phyloP scores from a whole-genome alignment of 2,329 filamentous ascomycete species.

The Diaporthe ampelina region DNA sequence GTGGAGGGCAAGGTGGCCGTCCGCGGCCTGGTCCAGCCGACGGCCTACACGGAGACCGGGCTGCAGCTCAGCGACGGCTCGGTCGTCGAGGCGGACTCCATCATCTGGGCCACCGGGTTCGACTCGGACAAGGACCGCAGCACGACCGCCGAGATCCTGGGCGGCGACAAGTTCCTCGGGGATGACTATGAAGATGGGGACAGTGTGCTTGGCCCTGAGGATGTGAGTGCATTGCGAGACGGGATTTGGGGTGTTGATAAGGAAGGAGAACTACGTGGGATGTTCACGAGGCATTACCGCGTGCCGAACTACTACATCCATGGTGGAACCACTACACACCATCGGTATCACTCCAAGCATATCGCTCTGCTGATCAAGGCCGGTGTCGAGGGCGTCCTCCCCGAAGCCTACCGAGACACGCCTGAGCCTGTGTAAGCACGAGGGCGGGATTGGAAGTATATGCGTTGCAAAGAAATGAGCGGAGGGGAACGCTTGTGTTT shows the following conservation, averaged over 20 bases:
- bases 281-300: conserved; percentile 54
- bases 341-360: conserved; percentile 52
- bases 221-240: conserved; percentile 52
- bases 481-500: background rate
- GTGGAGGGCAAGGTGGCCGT: conserved; percentile 50
- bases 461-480: background rate
- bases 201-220: conserved; percentile 46
- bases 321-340: conserved; percentile 51
- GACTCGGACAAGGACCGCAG: conserved; percentile 48
- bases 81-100: conserved; percentile 51
- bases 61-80: conserved; percentile 53
- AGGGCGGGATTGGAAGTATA: no score
- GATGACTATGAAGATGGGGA: conserved; percentile 5
- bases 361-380: conserved; percentile 54
- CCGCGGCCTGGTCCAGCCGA: conserved; percentile 49
- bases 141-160: conserved; percentile 48
- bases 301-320: conserved; percentile 54
- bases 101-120: conserved; percentile 59
- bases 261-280: conserved; percentile 58
- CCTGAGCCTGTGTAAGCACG: conserved; percentile 40
- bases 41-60: conserved; percentile 50
- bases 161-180: conserved; percentile 42
- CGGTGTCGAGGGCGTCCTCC: conserved; percentile 51
- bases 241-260: conserved; percentile 56
- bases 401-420: conserved; percentile 49